A percentile compares a stretch with the other conserved stretches of the same genome.
These are phyloP conservation scores for Solanum boliviense DNA, from an alignment of 257 asterid species.

Conservation along the genomic window DNA sequence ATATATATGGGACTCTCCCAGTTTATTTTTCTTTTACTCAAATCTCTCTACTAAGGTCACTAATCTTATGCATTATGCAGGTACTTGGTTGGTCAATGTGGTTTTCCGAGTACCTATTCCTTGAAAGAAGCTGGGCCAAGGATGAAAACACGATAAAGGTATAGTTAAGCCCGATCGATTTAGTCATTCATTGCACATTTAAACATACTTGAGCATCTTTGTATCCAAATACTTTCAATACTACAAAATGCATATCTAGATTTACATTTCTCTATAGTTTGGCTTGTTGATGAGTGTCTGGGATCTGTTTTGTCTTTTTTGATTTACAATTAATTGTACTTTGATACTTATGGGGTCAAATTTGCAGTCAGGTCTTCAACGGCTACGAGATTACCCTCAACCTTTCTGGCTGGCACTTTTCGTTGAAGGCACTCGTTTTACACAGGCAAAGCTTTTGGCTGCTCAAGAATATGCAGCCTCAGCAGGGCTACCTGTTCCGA, in stretches of 20 bases:
- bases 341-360: slow-evolving; percentile 1
- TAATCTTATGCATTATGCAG: slow-evolving; percentile 29
- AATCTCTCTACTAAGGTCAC: neutral
- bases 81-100: slow-evolving; percentile 99
- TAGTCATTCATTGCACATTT: neutral
- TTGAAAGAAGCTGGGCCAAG: slow-evolving; percentile 93
- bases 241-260: neutral
- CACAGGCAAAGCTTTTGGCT: slow-evolving; percentile 87
- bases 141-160: slow-evolving; percentile 91
- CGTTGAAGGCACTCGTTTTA: slow-evolving; percentile 95
- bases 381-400: slow-evolving; percentile 60
- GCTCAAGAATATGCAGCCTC: slow-evolving; percentile 94
- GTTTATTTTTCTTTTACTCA: neutral
- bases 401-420: slow-evolving; percentile 96
- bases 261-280: neutral
- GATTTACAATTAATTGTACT: neutral
- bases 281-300: neutral
- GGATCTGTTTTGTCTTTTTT: neutral
- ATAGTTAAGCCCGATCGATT: neutral
- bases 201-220: neutral
- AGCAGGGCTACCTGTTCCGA: slow-evolving; percentile 69
- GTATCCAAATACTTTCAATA: neutral
- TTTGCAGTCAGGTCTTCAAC: slow-evolving; percentile 63
- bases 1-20: neutral
- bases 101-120: slow-evolving; percentile 91